phyloP scores from a whole-genome alignment of 805 yeast species.

The Suhomyces prunicola region DNA sequence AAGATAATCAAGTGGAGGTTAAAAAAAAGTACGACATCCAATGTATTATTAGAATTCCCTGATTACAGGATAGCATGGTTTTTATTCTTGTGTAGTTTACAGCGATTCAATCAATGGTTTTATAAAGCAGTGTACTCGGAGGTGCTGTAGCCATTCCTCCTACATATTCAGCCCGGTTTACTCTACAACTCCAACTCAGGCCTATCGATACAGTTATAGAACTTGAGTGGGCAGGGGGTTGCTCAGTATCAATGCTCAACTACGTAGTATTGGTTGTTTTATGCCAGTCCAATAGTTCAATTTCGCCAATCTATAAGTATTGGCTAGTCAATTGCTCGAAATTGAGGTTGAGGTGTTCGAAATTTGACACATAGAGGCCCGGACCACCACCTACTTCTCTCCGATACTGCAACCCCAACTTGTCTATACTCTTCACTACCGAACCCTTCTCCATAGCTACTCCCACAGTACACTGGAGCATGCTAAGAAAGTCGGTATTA shows the following conservation, averaged over 20 bases:
- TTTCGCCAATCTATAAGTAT: neutral
- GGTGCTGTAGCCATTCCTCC: too few relatives aligned
- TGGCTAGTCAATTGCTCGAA: neutral
- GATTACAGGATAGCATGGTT: neutral
- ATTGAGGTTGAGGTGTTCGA: neutral
- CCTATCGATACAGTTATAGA: too few relatives aligned
- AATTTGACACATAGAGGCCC: neutral
- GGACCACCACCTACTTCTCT: neutral
- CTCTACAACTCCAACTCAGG: neutral
- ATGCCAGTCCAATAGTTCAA: too few relatives aligned
- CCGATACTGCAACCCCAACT: neutral
- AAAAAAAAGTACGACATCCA: neutral
- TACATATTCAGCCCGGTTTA: too few relatives aligned
- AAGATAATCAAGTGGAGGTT: conserved; percentile 9
- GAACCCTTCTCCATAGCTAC: conserved; percentile 32
- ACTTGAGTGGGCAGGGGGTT: too few relatives aligned
- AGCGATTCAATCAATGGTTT: neutral
- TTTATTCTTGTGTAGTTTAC: neutral
- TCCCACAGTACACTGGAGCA: conserved; percentile 47
- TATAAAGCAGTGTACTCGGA: neutral
- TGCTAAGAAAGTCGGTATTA: conserved; percentile 52
- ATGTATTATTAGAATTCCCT: neutral
- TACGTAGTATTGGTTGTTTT: too few relatives aligned
- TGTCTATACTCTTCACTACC: neutral
- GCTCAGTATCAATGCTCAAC: too few relatives aligned